Percentiles rank a stretch among this genome's conserved stretches.
phyloP scores from a whole-genome alignment of 306 rosid genomes.

The Sechiopsis laciniata region DNA sequence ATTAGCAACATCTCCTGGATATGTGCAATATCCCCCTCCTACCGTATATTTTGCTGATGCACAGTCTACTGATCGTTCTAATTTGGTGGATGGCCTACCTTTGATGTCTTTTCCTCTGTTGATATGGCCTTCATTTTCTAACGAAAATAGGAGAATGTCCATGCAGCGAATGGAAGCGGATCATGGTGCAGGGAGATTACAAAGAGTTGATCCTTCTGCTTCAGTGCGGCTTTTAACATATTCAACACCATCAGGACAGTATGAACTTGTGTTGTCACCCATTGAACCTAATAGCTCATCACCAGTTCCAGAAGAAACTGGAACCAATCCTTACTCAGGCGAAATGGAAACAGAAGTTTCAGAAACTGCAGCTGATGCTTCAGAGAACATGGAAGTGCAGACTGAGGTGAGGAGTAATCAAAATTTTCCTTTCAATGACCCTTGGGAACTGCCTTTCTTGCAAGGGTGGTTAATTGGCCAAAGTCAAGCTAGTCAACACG shows the following conservation, averaged over 20 bases:
- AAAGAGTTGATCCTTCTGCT: slow-evolving; percentile 57
- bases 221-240: slow-evolving; percentile 53
- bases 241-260: slow-evolving; percentile 64
- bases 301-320: slow-evolving; percentile 37
- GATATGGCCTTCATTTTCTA: slow-evolving; percentile 55
- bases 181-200: slow-evolving; percentile 49
- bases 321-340: slow-evolving; percentile 29
- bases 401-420: slow-evolving; percentile 40
- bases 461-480: slow-evolving; percentile 97
- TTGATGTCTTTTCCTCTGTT: slow-evolving; percentile 61
- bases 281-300: slow-evolving; percentile 48
- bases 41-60: slow-evolving; percentile 71
- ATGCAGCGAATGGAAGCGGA: slow-evolving; percentile 43
- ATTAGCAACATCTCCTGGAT: slow-evolving; percentile 80
- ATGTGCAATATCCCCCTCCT: slow-evolving; percentile 89
- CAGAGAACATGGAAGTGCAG: slow-evolving; percentile 39
- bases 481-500: slow-evolving; percentile 63
- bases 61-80: slow-evolving; percentile 55
- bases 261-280: slow-evolving; percentile 61
- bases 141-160: slow-evolving; percentile 58
- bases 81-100: slow-evolving; percentile 52
- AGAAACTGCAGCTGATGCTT: slow-evolving; percentile 31
- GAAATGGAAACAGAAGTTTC: slow-evolving; percentile 42
- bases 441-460: slow-evolving; percentile 88
- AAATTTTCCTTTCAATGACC: slow-evolving; percentile 51